Evolutionary conservation across 305 asterid genomes (phyloP).

Genomic region (Ajuga reptans): DNA sequence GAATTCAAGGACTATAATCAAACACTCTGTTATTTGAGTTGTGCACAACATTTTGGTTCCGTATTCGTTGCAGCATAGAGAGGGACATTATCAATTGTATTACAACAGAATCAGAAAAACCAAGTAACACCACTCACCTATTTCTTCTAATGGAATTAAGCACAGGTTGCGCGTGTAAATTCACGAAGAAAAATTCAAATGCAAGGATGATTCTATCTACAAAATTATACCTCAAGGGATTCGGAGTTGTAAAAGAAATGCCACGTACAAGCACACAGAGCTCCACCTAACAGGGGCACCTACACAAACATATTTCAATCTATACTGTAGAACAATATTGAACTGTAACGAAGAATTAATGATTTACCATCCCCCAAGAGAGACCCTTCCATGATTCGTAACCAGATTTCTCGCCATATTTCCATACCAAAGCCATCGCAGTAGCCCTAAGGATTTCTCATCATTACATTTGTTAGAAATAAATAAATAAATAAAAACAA

Average conservation of each 20-base stretch:
- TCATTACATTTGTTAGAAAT: background rate
- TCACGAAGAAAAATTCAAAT: no score
- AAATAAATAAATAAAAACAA: background rate
- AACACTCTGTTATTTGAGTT: no score
- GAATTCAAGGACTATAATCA: no score
- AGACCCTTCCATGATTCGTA: conserved; percentile 93
- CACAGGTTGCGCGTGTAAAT: no score
- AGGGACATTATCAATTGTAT: no score
- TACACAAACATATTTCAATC: conserved; percentile 24
- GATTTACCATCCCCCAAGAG: conserved; percentile 92
- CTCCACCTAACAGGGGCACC: conserved; percentile 98
- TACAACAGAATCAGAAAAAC: no score
- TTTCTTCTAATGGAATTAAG: no score
- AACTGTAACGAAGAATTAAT: conserved; percentile 1
- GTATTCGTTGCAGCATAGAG: no score
- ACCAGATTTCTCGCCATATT: conserved; percentile 83
- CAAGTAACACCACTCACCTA: no score
- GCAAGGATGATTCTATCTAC: background rate
- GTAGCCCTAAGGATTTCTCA: conserved; percentile 41
- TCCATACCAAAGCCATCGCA: conserved; percentile 96
- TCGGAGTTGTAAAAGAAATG: conserved; percentile 94
- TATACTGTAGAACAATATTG: no score
- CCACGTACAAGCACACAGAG: conserved; percentile 97
- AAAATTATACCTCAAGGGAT: conserved; percentile 67
- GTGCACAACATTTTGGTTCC: no score